phyloP scores from a whole-genome alignment of 768 basidiomycete species.

The Trametes cinnabarina region DNA sequence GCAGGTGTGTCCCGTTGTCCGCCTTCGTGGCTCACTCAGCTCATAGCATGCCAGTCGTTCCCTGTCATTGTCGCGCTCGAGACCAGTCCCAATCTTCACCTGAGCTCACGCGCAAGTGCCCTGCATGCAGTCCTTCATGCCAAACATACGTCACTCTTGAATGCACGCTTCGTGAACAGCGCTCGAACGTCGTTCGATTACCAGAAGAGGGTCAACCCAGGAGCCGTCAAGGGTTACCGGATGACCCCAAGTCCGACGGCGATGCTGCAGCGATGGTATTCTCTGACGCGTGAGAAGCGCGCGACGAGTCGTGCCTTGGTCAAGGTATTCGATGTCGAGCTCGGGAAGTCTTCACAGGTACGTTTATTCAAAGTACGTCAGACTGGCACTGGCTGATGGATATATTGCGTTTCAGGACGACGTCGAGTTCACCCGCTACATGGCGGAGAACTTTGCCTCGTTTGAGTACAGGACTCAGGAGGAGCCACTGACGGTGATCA shows the following conservation, averaged over 20 bases:
- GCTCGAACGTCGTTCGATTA: constrained; percentile 83
- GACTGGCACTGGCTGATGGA: neutral
- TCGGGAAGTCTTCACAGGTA: constrained; percentile 59
- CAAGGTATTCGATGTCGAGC: constrained; percentile 77
- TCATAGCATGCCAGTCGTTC: constrained; percentile 59
- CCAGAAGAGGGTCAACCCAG: constrained; percentile 56
- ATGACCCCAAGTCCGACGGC: constrained; percentile 65
- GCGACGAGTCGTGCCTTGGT: constrained; percentile 70
- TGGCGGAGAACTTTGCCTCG: constrained; percentile 90
- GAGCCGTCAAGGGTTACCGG: constrained; percentile 64
- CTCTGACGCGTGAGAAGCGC: constrained; percentile 90
- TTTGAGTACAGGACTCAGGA: constrained; percentile 96
- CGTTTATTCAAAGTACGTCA: neutral
- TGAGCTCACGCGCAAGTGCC: constrained; percentile 74
- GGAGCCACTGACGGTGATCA: constrained; percentile 85
- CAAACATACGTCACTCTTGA: constrained; percentile 88
- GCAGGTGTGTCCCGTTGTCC: constrained; percentile 67
- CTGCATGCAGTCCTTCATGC: constrained; percentile 80
- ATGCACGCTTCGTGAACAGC: constrained; percentile 78
- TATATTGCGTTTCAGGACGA: constrained; percentile 54
- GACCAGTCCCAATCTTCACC: constrained; percentile 59
- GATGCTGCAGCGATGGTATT: constrained; percentile 86
- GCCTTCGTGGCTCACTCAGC: too few relatives aligned
- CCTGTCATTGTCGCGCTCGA: constrained; percentile 93
- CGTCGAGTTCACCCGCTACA: constrained; percentile 83